These are phyloP conservation scores for Groenewaldozyma auringiensis DNA, from an alignment of 1,139 yeast genomes.

Conservation along the genomic window DNA sequence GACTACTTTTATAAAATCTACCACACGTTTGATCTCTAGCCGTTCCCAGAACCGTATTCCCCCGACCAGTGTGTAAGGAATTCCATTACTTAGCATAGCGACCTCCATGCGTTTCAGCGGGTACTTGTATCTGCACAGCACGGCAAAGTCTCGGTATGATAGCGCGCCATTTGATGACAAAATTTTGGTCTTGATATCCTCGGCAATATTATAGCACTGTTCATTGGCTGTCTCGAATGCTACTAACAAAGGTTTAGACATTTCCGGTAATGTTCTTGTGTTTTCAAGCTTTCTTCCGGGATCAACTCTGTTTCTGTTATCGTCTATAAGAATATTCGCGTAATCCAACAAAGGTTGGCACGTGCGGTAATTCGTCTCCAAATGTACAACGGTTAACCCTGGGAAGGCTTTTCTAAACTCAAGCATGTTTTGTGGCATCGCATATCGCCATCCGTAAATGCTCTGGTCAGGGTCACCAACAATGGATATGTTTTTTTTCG, in stretches of 20 bases:
- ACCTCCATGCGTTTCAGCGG: conserved; percentile 56
- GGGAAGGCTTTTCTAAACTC: conserved; percentile 48
- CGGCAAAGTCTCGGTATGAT: conserved; percentile 53
- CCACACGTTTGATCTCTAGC: conserved; percentile 53
- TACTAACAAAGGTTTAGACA: conserved; percentile 38
- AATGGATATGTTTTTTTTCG: conserved; percentile 53
- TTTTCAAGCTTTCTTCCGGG: conserved; percentile 14
- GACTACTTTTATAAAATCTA: conserved; percentile 59
- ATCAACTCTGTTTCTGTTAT: conserved; percentile 23
- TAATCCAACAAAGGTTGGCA: conserved; percentile 55
- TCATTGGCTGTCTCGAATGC: conserved; percentile 35
- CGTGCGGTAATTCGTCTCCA: conserved; percentile 75
- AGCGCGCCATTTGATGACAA: conserved; percentile 26
- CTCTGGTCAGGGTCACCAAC: conserved; percentile 98
- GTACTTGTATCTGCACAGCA: conserved; percentile 57
- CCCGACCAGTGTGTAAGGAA: conserved; percentile 57
- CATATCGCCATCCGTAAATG: conserved; percentile 82
- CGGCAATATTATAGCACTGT: conserved; percentile 55
- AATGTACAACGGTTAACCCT: conserved; percentile 33
- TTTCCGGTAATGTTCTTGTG: not conserved
- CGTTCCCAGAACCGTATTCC: conserved; percentile 80
- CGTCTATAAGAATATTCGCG: conserved; percentile 68
- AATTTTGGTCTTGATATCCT: conserved; percentile 40
- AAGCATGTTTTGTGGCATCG: conserved; percentile 59
- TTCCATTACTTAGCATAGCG: conserved; percentile 43